Conservation (phyloP, 768 basidiomycete genomes). For the Mycena filopes region DNA sequence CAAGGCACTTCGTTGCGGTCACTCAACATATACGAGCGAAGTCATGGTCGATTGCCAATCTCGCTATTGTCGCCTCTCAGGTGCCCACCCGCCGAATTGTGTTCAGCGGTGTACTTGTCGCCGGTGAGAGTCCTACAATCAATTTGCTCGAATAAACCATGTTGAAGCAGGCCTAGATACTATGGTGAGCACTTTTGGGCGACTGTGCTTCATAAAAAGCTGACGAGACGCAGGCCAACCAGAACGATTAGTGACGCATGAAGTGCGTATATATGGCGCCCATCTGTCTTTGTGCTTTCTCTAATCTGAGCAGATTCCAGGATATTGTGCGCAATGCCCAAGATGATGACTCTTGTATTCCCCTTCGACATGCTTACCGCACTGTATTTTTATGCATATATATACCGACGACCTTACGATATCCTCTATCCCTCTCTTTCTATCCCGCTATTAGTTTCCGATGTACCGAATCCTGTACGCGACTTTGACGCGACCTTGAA, state of each 20-base stretch:
- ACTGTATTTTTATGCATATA: conserved; percentile 34
- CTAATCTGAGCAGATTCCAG: conserved; percentile 16
- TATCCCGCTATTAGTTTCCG: too few relatives aligned
- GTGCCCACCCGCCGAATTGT: conserved; percentile 24
- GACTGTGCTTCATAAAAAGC: background rate
- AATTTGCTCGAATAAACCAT: background rate
- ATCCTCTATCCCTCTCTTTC: background rate
- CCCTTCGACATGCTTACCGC: conserved; percentile 7
- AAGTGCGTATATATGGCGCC: conserved; percentile 4
- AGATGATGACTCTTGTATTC: conserved; percentile 7
- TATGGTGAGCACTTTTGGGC: conserved; percentile 24
- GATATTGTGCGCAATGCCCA: conserved; percentile 26
- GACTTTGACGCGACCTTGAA: too few relatives aligned
- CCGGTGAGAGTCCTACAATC: conserved; percentile 24
- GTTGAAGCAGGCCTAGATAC: conserved; percentile 13
- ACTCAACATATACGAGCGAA: conserved; percentile 26
- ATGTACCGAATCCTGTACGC: too few relatives aligned
- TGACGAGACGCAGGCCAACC: conserved; percentile 26
- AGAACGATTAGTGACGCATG: conserved; percentile 24
- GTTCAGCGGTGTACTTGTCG: conserved; percentile 30
- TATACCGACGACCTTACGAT: conserved; percentile 32
- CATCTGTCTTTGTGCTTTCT: background rate
- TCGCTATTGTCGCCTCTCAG: conserved; percentile 31
- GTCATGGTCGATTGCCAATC: conserved; percentile 29
- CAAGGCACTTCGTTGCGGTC: conserved; percentile 29